Conservation (phyloP, 371 early-diverging fungal species). For the Choanephora cucurbitarum region DNA sequence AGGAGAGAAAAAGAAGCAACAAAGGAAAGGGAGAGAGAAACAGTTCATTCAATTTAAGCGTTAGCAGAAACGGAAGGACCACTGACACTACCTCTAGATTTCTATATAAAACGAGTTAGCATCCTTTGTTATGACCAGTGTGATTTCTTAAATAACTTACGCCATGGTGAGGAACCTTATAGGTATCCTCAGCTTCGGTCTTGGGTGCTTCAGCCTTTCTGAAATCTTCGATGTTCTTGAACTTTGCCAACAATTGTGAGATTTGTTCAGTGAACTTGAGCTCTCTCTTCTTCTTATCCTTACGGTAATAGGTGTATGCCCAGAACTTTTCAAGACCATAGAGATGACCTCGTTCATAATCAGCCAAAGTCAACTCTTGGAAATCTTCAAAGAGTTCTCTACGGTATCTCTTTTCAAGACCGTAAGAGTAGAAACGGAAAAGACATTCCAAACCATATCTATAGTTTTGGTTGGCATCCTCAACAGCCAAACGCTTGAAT, state of each 20-base stretch:
- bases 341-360: slow-evolving; percentile 74
- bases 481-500: slow-evolving; percentile 87
- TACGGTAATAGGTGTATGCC: slow-evolving; percentile 92
- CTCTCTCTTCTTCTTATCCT: slow-evolving; percentile 78
- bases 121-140: not conserved
- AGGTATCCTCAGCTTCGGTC: slow-evolving; percentile 33
- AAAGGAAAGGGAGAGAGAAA: too few relatives aligned
- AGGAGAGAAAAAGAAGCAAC: too few relatives aligned
- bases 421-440: slow-evolving; percentile 97
- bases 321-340: slow-evolving; percentile 98
- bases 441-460: slow-evolving; percentile 94
- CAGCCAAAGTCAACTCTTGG: slow-evolving; percentile 80
- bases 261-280: slow-evolving; percentile 69
- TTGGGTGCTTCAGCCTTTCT: slow-evolving; percentile 50
- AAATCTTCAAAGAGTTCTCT: slow-evolving; percentile 88
- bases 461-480: slow-evolving; percentile 89
- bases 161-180: slow-evolving; percentile 53
- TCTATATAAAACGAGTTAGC: slow-evolving; percentile 15
- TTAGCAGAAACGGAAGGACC: slow-evolving; percentile 20
- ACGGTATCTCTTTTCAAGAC: slow-evolving; percentile 90
- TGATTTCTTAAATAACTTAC: slow-evolving; percentile 32
- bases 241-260: slow-evolving; percentile 62
- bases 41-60: not conserved
- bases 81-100: slow-evolving; percentile 41
- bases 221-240: slow-evolving; percentile 76